Base-by-base conservation (phyloP, 2,329 filamentous ascomycete species). In the Ceratocystis lukuohia region DNA sequence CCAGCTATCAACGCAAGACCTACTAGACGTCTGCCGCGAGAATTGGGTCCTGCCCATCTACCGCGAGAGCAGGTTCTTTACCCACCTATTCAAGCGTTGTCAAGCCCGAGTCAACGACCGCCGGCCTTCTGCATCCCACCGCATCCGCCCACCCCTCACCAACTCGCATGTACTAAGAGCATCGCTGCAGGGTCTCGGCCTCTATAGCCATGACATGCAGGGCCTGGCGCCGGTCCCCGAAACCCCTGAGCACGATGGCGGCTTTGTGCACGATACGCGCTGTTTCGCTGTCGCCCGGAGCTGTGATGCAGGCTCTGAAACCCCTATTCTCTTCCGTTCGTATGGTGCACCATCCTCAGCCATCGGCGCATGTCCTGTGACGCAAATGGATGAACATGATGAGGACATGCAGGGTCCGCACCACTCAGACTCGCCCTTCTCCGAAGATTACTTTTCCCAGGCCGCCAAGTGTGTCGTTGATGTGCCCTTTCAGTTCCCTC, bases 61-160 rank as follows among this genome's bases (percentile, higher is more conserved):
- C 28, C 53, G 53, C 53, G 53, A 57, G 53, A 33, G 53, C 53
- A 57, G 30, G 53, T 57, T 57, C 53, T 57, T 57, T 12, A 57
- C 53, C 25, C 53, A 57, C 20, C 20, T 57, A 28, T 57, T 57
- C 20, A 57, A 33, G 28, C 22, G 53, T 17, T 57, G 53, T 17
- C 53, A 57, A 33, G 53, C 53, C 12, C 53, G 53, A 15, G 53
- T 57, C n/a, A 57, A 22, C 7, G 53, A 57, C 53, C 53, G 53
- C 28, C 53, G 53, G 53, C 53, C 53, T 17, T 57, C 53, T 5
- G 53, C 53, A 28, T 33, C 28, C 5, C 53, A 57, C 53, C 53
- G 53, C 28, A 57, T 57, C 53, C 53, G 53, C 25, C 53, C 53
- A 25, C 53, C 53, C 22, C 25, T 57, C 8, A 57, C 53, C 20